Percentiles rank a stretch among this genome's conserved stretches.
phyloP scores from a whole-genome alignment of 352 stramenopile genomes.

The Albugo candida region DNA sequence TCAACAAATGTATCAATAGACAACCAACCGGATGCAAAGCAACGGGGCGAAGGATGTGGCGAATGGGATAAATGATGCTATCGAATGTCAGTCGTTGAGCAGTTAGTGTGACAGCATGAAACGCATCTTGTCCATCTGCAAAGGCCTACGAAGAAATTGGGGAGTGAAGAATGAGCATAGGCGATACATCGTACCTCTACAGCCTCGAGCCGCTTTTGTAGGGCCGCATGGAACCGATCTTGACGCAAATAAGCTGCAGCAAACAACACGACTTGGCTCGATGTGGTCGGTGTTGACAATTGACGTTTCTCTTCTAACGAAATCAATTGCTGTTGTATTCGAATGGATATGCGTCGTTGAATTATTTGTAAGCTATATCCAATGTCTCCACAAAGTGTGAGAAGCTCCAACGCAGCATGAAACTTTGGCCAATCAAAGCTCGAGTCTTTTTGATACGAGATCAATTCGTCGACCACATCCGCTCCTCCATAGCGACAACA shows the following conservation, averaged over 20 bases:
- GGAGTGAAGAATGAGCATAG: too few species aligned
- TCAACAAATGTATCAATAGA: neutral
- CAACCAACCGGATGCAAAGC: constrained; percentile 21
- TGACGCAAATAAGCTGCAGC: too few species aligned
- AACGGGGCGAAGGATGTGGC: constrained; percentile 21
- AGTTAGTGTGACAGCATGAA: constrained; percentile 25
- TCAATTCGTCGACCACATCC: too few species aligned
- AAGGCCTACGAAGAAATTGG: constrained; percentile 16
- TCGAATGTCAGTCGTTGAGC: constrained; percentile 56
- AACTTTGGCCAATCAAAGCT: constrained; percentile 47
- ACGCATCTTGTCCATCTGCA: constrained; percentile 18
- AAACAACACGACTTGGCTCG: too few species aligned
- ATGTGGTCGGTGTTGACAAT: too few species aligned
- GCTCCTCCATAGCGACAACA: too few species aligned
- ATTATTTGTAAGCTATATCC: constrained; percentile 25
- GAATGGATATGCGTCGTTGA: constrained; percentile 6
- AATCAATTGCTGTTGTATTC: too few species aligned
- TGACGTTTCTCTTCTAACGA: too few species aligned
- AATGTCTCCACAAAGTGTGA: constrained; percentile 32
- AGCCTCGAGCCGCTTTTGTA: too few species aligned
- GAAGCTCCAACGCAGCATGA: constrained; percentile 34
- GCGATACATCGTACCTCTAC: too few species aligned
- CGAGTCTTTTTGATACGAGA: too few species aligned
- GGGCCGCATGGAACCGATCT: too few species aligned
- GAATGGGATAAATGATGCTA: constrained; percentile 44